Conservation (phyloP, 345 rosid species). For the Lenwebbia sp. region DNA sequence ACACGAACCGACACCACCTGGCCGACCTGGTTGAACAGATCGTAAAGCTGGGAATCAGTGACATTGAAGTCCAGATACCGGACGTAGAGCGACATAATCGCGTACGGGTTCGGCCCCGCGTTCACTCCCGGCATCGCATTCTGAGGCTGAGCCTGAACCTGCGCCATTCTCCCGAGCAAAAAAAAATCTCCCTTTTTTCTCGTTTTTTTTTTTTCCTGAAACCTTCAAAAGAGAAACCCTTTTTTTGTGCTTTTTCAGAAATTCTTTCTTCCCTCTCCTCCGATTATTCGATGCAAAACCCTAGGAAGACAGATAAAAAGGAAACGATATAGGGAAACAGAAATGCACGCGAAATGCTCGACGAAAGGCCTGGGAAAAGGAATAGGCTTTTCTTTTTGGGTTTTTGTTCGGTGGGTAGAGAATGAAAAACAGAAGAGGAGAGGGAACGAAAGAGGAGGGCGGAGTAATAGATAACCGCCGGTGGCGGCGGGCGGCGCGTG, state of each 20-base stretch:
- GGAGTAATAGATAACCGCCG: conserved; percentile 1
- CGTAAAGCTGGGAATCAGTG: conserved; percentile 77
- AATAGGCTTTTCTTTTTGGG: not conserved
- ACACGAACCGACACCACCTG: conserved; percentile 80
- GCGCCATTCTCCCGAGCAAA: conserved; percentile 32
- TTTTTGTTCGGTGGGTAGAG: conserved; percentile 6
- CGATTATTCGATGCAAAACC: conserved; percentile 30
- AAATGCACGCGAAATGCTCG: not conserved
- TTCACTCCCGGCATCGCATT: conserved; percentile 12
- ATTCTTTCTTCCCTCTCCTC: conserved; percentile 66
- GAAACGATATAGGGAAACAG: not conserved
- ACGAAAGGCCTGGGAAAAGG: not conserved
- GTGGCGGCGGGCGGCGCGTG: conserved; percentile 24
- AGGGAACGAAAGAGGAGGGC: conserved; percentile 36
- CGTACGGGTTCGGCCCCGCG: conserved; percentile 30
- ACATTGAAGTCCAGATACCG: conserved; percentile 81
- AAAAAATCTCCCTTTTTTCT: not conserved
- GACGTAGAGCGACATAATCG: conserved; percentile 78
- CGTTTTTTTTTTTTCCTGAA: not conserved
- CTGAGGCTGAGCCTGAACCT: conserved; percentile 39
- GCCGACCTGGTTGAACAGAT: conserved; percentile 72
- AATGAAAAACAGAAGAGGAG: conserved; percentile 15
- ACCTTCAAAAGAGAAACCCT: not conserved
- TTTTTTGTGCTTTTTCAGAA: not conserved
- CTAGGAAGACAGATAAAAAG: not conserved